phyloP scores from a whole-genome alignment of 225 moss, liverwort and hornwort species.

The Pseudisothecium myosuroides region DNA sequence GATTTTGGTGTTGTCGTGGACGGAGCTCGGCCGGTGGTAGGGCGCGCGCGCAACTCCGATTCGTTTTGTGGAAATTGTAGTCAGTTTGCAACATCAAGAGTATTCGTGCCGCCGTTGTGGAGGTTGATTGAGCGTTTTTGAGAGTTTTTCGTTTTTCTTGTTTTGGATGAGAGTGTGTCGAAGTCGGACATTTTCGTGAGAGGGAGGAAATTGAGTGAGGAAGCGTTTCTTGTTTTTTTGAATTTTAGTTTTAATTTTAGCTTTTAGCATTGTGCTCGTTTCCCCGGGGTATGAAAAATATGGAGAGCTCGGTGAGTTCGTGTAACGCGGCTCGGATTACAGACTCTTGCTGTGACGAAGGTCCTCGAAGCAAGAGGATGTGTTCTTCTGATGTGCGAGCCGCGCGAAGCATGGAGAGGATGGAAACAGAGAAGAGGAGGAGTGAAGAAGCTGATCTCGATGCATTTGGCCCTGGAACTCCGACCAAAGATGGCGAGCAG shows the following conservation, averaged over 20 bases:
- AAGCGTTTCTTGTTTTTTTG: neutral
- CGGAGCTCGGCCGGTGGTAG: neutral
- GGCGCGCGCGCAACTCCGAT: neutral
- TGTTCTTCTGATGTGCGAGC: neutral
- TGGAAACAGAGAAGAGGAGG: neutral
- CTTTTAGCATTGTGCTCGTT: neutral
- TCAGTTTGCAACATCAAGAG: neutral
- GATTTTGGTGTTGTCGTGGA: neutral
- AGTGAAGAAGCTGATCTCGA: neutral
- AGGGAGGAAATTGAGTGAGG: neutral
- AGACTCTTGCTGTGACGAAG: slow-evolving; percentile 8
- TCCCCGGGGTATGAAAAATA: neutral
- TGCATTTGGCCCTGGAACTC: slow-evolving; percentile 1
- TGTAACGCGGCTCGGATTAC: neutral
- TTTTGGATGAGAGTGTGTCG: neutral
- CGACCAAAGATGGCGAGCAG: neutral
- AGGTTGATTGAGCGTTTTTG: neutral
- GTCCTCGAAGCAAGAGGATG: slow-evolving; percentile 18
- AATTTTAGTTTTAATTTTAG: neutral
- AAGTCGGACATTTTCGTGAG: neutral
- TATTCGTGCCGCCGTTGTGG: neutral
- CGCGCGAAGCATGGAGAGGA: neutral
- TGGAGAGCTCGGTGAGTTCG: neutral
- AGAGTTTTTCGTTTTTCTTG: neutral
- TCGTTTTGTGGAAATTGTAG: neutral